Percentiles rank a stretch among this genome's conserved stretches.
These are phyloP conservation scores for Xylaria sp. DNA, from an alignment of 495 filamentous ascomycete species.

Conservation along the genomic window DNA sequence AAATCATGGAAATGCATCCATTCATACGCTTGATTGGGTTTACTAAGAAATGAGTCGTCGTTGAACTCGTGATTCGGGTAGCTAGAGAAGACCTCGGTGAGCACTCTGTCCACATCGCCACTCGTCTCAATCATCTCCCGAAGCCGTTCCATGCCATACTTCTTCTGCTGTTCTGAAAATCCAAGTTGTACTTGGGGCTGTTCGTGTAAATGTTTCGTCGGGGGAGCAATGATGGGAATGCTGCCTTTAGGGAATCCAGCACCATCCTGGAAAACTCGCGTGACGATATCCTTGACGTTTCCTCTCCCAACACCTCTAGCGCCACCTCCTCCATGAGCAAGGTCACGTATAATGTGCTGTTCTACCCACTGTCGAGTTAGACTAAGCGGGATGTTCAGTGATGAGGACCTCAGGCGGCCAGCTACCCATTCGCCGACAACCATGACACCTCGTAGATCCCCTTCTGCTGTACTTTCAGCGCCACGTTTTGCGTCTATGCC, in stretches of 20 bases:
- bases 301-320: conserved; percentile 80
- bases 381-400: conserved; percentile 40
- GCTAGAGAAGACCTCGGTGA: conserved; percentile 77
- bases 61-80: conserved; percentile 89
- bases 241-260: conserved; percentile 77
- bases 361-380: conserved; percentile 88
- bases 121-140: conserved; percentile 87
- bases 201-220: conserved; percentile 47
- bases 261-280: conserved; percentile 84
- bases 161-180: conserved; percentile 80
- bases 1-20: conserved; percentile 95
- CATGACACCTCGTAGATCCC: conserved; percentile 90
- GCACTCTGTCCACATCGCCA: conserved; percentile 86
- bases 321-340: conserved; percentile 76
- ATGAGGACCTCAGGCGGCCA: conserved; percentile 70
- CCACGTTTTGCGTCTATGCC: conserved; percentile 63
- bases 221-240: conserved; percentile 31
- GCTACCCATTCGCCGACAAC: conserved; percentile 97
- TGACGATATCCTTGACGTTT: conserved; percentile 80
- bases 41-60: conserved; percentile 89
- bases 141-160: conserved; percentile 77
- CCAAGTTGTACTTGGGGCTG: conserved; percentile 59
- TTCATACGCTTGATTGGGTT: conserved; percentile 85
- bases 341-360: conserved; percentile 70
- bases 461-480: conserved; percentile 72